A percentile compares a stretch with the other conserved stretches of the same genome.
Evolutionary conservation across 225 moss, liverwort and hornwort genomes (phyloP).

Genomic region (Marchantia paleacea): DNA sequence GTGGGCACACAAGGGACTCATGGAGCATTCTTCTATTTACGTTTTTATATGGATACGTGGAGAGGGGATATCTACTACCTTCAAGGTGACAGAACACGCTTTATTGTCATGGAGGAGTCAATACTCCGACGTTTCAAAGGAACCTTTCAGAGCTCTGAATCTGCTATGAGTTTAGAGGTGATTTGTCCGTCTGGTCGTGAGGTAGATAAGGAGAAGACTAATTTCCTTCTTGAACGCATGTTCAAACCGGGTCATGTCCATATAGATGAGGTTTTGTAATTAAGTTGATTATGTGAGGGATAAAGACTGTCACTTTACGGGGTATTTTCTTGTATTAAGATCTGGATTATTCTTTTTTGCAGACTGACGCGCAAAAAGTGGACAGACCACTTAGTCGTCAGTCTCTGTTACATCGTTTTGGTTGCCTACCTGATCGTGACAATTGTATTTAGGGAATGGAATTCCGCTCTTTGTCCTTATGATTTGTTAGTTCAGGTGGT

Average conservation of each 20-base stretch:
- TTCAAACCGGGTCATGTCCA: background rate
- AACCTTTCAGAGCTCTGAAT: background rate
- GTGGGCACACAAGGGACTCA: background rate
- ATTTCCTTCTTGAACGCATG: background rate
- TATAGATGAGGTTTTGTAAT: constrained; percentile 8
- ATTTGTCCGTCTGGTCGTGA: background rate
- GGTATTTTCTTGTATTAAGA: background rate
- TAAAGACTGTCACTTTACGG: background rate
- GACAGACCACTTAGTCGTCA: background rate
- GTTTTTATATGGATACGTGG: background rate
- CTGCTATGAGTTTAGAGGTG: background rate
- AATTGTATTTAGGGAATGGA: too few species aligned
- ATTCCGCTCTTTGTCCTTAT: too few species aligned
- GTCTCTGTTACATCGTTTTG: too few species aligned
- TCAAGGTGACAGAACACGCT: background rate
- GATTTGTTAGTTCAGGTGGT: too few species aligned
- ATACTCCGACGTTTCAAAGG: background rate
- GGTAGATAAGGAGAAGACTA: background rate
- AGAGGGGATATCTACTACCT: constrained; percentile 1
- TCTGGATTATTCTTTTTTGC: background rate
- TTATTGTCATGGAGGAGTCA: background rate
- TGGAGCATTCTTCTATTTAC: constrained; percentile 1
- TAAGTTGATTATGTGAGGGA: constrained; percentile 1
- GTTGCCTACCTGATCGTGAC: too few species aligned
- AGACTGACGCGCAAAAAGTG: background rate